Base-by-base conservation (phyloP, 345 rosid genomes). In the Kandelia obovata region DNA sequence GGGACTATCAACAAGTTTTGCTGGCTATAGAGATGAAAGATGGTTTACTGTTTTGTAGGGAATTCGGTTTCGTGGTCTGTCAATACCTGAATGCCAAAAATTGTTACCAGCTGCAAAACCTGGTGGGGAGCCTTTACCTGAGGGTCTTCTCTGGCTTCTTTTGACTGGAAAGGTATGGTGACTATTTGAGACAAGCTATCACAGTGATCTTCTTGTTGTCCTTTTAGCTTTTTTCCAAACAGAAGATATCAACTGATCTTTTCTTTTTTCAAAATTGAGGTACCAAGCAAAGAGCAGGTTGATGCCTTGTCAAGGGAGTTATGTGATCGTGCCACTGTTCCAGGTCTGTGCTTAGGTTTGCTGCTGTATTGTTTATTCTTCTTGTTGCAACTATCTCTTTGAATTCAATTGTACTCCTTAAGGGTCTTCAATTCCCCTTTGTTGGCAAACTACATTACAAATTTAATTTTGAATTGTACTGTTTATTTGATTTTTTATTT, bases 141-240 rank as follows among this genome's bases (percentile, higher is more conserved):
- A 95, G 85, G 98, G 98, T 73, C 96, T 95, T 73, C 81, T 95
- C 8, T 95, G 99, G 99, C 98, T 92, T 77, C 98, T 95, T 78
- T 81, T 95, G 81, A 92, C 99, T 30, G 99, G 99, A 81, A 92
- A 95, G 96, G 99, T 83, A 63, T 68, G 28, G 32, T 70, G 20
- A 13, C 6, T 55, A 55, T 32, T 68, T 71, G 43, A 69, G 9
- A 61, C 32, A 59, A 60, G 51, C 71, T 31, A 28, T 61, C 39
- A 30, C 27, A 52, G 43, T 25, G 35, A 10, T 66, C 20, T 27
- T 32, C 32, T 32, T 58, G 25, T 53, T 43, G 63, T 7, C 34
- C 6, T 57, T 23, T 27, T 19, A 65, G 72, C 53, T 58, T 57
- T 51, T 52, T 73, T 55, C 19, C 58, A 39, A 20, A 23, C 39